Base-by-base conservation (phyloP, 805 yeast genomes). In the Metschnikowia colocasiae region DNA sequence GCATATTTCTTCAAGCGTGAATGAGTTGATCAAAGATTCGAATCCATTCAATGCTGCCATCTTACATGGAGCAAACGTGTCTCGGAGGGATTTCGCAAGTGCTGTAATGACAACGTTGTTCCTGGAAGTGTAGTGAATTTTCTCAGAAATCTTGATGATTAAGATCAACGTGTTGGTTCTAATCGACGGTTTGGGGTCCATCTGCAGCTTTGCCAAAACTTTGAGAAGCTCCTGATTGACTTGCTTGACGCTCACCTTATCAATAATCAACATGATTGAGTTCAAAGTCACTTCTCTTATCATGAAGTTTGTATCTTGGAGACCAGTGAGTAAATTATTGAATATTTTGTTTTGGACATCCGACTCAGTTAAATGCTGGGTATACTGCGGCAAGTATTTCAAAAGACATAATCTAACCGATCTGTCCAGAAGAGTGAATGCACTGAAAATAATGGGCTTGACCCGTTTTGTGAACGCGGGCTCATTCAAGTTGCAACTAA, bases 51-150 rank as follows among this genome's bases (percentile, higher is more conserved):
- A 69, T 0, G 97, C 89, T 3, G 85, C 86, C 59, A 83, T 63
- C 53, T 94, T 77, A 12, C 95, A 81, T 6, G 86, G 89, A 2
- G 82, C 74, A 58, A 81, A 82, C 0, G 91, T 77, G 63, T 92
- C 99, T 57, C 82, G 83, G 39, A 92, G 72, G 0, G 95, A 85
- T 57, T 90, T 84, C 2, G 87, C 79, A 56, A 87, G 85, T 0
- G 97, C 98, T 1, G 97, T 89, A 2, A 89, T 82, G 40, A 94
- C 68, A 2, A 94, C 96, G 19, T 81, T 82, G 8, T 87, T 74
- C 48, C 91, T 75, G 3, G 85, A 71, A 13, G 62, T 64, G 18
- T 70, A 58, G 56, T 81, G 81, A 55, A 89, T 76, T 49, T 72
- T 67, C 27, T 73, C 63, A 0, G 94, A 82, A 38, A 89, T 80